Conservation (phyloP, 768 basidiomycete species). For the Clathrus columnatus region DNA sequence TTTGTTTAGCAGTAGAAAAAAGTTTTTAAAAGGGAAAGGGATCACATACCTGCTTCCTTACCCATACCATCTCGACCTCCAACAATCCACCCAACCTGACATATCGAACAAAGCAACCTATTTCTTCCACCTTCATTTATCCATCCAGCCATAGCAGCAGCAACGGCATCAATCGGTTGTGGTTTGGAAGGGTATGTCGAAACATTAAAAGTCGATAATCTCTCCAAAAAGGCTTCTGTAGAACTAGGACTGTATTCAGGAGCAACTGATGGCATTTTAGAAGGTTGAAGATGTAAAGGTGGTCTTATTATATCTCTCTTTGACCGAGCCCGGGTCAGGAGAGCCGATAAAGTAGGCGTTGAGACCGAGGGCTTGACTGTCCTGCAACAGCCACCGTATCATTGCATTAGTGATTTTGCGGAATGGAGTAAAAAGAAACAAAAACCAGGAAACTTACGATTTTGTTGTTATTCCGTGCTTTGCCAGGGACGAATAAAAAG, state of each 20-base stretch:
- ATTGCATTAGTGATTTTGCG: constrained; percentile 9
- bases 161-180: constrained; percentile 61
- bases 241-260: constrained; percentile 69
- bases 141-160: constrained; percentile 80
- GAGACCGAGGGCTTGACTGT: constrained; percentile 17
- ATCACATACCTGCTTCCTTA: constrained; percentile 46
- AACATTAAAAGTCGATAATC: constrained; percentile 70
- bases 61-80: constrained; percentile 61
- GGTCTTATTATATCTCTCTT: constrained; percentile 3
- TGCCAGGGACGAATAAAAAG: constrained; percentile 68
- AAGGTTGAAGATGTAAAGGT: constrained; percentile 18
- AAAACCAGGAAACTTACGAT: constrained; percentile 20
- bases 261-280: background rate
- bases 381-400: background rate
- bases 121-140: constrained; percentile 70
- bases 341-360: constrained; percentile 41
- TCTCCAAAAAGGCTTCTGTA: constrained; percentile 58
- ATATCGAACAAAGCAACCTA: constrained; percentile 63
- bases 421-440: constrained; percentile 7
- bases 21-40: constrained; percentile 10
- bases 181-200: constrained; percentile 78
- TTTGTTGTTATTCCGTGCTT: constrained; percentile 66
- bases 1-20: constrained; percentile 13
- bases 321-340: constrained; percentile 48
- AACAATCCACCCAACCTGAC: constrained; percentile 66